Evolutionary conservation across 805 yeast species (phyloP).

Genomic region (Yarrowia sp.): DNA sequence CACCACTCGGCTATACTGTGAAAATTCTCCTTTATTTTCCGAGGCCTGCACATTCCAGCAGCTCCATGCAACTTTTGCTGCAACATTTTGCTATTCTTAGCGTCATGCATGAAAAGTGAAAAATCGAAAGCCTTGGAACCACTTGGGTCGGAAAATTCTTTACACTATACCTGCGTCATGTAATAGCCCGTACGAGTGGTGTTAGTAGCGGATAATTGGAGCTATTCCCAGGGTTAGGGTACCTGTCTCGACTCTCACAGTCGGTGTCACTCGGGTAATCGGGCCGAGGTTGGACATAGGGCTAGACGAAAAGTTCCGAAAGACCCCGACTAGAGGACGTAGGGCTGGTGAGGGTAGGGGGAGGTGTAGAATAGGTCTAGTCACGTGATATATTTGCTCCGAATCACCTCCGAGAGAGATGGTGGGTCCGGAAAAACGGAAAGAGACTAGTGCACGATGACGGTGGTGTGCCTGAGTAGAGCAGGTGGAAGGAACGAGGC

Average conservation of each 20-base stretch:
- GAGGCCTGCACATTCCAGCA: not conserved
- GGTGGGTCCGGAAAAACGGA: not conserved
- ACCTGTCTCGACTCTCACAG: no score
- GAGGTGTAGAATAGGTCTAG: not conserved
- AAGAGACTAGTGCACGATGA: no score
- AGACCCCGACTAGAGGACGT: not conserved
- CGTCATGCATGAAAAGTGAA: not conserved
- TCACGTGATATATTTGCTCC: slow-evolving; percentile 15
- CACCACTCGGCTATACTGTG: not conserved
- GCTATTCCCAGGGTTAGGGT: slow-evolving; percentile 5
- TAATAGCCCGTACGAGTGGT: not conserved
- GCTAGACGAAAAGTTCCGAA: not conserved
- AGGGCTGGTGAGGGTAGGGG: not conserved
- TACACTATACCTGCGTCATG: not conserved
- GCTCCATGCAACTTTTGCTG: not conserved
- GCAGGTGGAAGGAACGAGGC: no score
- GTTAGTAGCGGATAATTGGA: not conserved
- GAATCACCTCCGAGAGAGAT: not conserved
- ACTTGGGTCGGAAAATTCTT: slow-evolving; percentile 1
- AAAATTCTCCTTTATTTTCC: not conserved
- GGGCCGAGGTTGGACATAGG: slow-evolving; percentile 1
- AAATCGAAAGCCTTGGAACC: not conserved
- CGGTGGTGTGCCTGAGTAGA: no score
- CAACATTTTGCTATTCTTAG: not conserved
- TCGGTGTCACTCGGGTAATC: not conserved